Evolutionary conservation across 108 stramenopile species (phyloP), one percentile per base, ranked within the genome.

Genomic region (Fistulifera pelliculosa): DNA sequence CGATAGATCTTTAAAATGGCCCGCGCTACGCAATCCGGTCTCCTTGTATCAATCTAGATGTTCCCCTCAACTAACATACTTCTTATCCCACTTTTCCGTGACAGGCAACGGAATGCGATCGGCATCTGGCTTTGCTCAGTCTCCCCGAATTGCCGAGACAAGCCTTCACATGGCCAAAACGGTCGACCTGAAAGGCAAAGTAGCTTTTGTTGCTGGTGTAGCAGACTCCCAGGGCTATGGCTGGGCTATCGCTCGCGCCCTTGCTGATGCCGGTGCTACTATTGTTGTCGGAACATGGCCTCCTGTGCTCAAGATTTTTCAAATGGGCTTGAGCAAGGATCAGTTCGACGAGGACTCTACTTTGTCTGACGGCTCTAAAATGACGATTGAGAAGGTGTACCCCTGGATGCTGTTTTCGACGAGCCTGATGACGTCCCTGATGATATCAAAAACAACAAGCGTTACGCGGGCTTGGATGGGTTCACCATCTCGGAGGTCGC

Each of bases 251-350:
- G 83, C 94, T 53, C 87, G 86, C 66, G 85, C 90, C 14, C 77
- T 96, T 47, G 95, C 97, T 39, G 87, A 90, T 60, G 95, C 95
- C 26, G 97, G 97, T 39, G 91, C 92, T 56, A 96, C 87, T 41
- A 91, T 98, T 52, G 84, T 95, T 56, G 91, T 98, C 51, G 97
- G 97, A 58, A 98, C 97, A 14, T 98, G 97, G 97, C 97, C 97
- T 16, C 97, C 97, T 10, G 95, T 98, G 38, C 81, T 98, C 47
- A 93, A 93, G 70, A 94, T 97, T 63, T 97, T 97, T 59, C 70
- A 94, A 65, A 86, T 53, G 61, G 83, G 87, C 23, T 61, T 98
- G 41, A 81, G 74, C 54, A 93, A 82, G 66, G 94, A 92, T 13
- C 55, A 75, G 3, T 95, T 96, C 60, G 93, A 93, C 43, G 89